phyloP scores from a whole-genome alignment of 345 rosid genomes.

The Sapria himalayana region DNA sequence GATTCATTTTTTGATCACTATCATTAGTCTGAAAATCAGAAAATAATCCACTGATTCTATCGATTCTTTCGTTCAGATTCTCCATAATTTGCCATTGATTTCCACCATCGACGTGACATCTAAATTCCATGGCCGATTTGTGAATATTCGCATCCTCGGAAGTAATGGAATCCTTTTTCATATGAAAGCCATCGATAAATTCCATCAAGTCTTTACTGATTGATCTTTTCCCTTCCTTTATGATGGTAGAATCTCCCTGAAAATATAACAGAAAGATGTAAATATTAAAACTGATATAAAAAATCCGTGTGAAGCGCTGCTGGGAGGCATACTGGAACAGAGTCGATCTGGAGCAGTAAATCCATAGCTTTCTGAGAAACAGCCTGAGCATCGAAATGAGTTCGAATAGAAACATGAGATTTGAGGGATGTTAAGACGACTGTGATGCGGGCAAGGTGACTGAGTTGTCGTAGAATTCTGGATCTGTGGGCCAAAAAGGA shows the following conservation, averaged over 20 bases:
- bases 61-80: slow-evolving; percentile 25
- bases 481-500: slow-evolving; percentile 63
- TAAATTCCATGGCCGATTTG: slow-evolving; percentile 11
- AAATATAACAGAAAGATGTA: slow-evolving; percentile 1
- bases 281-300: background rate
- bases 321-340: slow-evolving; percentile 35
- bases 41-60: slow-evolving; percentile 22
- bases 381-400: slow-evolving; percentile 20
- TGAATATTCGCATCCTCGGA: slow-evolving; percentile 13
- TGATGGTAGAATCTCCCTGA: slow-evolving; percentile 56
- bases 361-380: slow-evolving; percentile 37
- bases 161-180: slow-evolving; percentile 16
- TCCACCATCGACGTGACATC: slow-evolving; percentile 10
- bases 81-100: slow-evolving; percentile 17
- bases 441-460: slow-evolving; percentile 51
- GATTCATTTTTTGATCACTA: slow-evolving; percentile 30
- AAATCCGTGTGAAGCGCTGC: background rate
- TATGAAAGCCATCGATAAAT: slow-evolving; percentile 29
- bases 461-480: slow-evolving; percentile 52
- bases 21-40: slow-evolving; percentile 19
- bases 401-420: slow-evolving; percentile 29
- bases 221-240: slow-evolving; percentile 55
- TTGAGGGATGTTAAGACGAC: slow-evolving; percentile 42
- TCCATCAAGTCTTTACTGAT: slow-evolving; percentile 44
- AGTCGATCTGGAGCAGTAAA: slow-evolving; percentile 56